Percentiles rank a stretch among this genome's conserved stretches.
phyloP scores from a whole-genome alignment of 2,329 filamentous ascomycete genomes.

The Leptodontidium sp. region DNA sequence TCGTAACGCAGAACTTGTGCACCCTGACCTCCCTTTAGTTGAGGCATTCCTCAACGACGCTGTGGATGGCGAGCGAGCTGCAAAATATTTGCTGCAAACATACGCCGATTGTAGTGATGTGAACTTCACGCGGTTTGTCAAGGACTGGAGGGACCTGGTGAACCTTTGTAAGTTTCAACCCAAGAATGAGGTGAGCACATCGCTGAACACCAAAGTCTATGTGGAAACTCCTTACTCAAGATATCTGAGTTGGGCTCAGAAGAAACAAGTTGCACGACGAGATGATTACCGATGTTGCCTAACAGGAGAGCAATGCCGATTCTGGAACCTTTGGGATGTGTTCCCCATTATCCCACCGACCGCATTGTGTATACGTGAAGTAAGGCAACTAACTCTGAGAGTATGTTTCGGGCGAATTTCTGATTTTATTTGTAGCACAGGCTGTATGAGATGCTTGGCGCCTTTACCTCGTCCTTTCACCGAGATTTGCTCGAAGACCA shows the following conservation, averaged over 20 bases:
- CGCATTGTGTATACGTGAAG: slow-evolving; percentile 27
- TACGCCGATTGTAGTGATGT: slow-evolving; percentile 16
- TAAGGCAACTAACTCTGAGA: slow-evolving; percentile 7
- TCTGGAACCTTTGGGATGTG: slow-evolving; percentile 12
- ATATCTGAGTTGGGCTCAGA: slow-evolving; percentile 9
- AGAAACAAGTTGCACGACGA: slow-evolving; percentile 19
- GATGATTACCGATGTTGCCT: slow-evolving; percentile 25
- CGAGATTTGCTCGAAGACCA: slow-evolving; percentile 24
- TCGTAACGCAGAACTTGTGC: not conserved
- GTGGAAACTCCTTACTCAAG: slow-evolving; percentile 17
- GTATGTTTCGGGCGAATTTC: slow-evolving; percentile 5
- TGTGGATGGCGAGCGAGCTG: slow-evolving; percentile 22
- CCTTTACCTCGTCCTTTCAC: slow-evolving; percentile 22
- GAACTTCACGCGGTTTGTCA: slow-evolving; percentile 24
- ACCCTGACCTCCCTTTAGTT: slow-evolving; percentile 26
- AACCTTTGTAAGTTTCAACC: slow-evolving; percentile 23
- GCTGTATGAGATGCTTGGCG: slow-evolving; percentile 27
- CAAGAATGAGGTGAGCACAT: slow-evolving; percentile 4
- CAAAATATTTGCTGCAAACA: slow-evolving; percentile 26
- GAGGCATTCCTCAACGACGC: slow-evolving; percentile 30
- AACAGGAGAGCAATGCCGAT: slow-evolving; percentile 17
- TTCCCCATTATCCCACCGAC: slow-evolving; percentile 27
- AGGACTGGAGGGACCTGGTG: slow-evolving; percentile 26
- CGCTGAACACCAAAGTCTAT: slow-evolving; percentile 26
- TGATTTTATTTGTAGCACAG: slow-evolving; percentile 21